Conservation (phyloP, 2,329 filamentous ascomycete genomes). For the Paraconiothyrium sp. region DNA sequence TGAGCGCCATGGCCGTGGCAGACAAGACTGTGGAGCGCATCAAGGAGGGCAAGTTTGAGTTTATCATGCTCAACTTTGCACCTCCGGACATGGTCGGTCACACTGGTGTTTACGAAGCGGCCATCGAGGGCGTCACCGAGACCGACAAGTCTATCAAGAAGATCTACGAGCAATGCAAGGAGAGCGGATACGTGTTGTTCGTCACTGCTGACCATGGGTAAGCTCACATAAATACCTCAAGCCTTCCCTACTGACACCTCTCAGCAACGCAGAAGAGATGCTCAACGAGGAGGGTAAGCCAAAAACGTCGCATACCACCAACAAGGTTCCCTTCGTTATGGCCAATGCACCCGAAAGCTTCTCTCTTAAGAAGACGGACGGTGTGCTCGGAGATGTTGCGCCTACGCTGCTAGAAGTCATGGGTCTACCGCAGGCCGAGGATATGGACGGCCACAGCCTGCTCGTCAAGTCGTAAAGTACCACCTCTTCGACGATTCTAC, state of each 20-base stretch:
- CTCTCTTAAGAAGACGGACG: conserved; percentile 82
- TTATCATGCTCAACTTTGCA: conserved; percentile 99
- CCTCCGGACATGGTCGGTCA: conserved; percentile 99
- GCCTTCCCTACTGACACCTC: conserved; percentile 31
- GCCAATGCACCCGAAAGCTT: conserved; percentile 92
- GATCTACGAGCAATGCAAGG: conserved; percentile 93
- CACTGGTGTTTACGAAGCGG: conserved; percentile 96
- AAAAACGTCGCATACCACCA: conserved; percentile 97
- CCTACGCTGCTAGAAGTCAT: conserved; percentile 92
- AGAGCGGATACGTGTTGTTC: conserved; percentile 91
- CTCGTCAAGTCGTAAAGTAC: conserved; percentile 72
- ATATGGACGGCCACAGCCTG: conserved; percentile 90
- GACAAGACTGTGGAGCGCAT: conserved; percentile 91
- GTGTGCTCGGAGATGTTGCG: conserved; percentile 96
- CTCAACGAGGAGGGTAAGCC: conserved; percentile 93
- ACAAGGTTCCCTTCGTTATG: conserved; percentile 98
- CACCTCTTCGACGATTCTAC: conserved; percentile 2
- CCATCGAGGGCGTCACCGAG: conserved; percentile 81
- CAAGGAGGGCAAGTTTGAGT: conserved; percentile 85
- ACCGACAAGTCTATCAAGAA: conserved; percentile 94
- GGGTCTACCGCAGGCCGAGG: conserved; percentile 87
- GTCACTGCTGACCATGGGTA: conserved; percentile 94
- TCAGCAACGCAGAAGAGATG: conserved; percentile 96
- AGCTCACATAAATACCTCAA: conserved; percentile 37
- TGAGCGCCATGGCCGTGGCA: conserved; percentile 91